Evolutionary conservation across 805 yeast genomes (phyloP).

Genomic region (Saturnispora dispora): DNA sequence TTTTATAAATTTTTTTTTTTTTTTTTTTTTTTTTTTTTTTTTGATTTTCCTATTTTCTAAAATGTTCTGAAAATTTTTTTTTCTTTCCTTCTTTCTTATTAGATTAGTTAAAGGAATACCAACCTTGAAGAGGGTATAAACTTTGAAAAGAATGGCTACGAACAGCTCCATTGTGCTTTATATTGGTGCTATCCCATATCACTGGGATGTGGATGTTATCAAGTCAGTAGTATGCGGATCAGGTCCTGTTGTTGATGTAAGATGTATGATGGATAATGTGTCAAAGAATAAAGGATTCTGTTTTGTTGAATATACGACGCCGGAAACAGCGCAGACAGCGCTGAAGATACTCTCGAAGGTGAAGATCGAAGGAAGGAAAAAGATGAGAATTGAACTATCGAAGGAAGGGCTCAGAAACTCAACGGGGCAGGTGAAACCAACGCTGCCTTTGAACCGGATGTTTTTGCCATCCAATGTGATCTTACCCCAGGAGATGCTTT

Average conservation of each 20-base stretch:
- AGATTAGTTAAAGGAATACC: background rate
- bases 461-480: constrained; percentile 48
- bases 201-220: constrained; percentile 59
- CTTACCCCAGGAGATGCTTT: constrained; percentile 40
- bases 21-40: background rate
- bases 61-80: background rate
- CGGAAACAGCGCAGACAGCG: constrained; percentile 47
- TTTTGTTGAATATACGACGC: constrained; percentile 48
- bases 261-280: constrained; percentile 49
- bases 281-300: constrained; percentile 61
- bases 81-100: background rate
- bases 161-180: constrained; percentile 38
- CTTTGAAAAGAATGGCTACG: constrained; percentile 4
- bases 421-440: constrained; percentile 29
- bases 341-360: constrained; percentile 35
- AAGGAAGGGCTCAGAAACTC: constrained; percentile 46
- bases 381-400: constrained; percentile 47
- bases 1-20: no score
- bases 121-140: background rate
- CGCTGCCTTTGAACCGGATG: constrained; percentile 36
- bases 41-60: background rate
- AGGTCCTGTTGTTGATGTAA: constrained; percentile 60
- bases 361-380: constrained; percentile 37
- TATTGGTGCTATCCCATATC: constrained; percentile 57
- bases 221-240: constrained; percentile 63